Percentiles rank a stretch among this genome's conserved stretches.
Evolutionary conservation across 2,329 filamentous ascomycete species (phyloP).

Genomic region (Pseudogymnoascus sp.): DNA sequence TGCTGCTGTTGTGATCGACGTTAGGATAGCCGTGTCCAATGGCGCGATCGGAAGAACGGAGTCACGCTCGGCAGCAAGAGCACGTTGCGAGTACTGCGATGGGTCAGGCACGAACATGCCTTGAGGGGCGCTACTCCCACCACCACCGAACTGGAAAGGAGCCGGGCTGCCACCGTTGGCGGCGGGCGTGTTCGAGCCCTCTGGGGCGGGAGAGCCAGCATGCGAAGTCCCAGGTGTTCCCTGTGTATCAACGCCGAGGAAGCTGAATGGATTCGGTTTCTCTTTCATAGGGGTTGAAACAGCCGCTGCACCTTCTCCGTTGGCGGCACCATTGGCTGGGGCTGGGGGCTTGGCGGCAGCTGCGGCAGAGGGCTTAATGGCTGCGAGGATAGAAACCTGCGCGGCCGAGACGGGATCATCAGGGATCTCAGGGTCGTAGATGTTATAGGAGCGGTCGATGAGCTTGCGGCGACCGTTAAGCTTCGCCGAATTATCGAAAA

Average conservation of each 20-base stretch:
- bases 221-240: slow-evolving; percentile 71
- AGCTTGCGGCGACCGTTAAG: slow-evolving; percentile 71
- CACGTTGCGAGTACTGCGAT: slow-evolving; percentile 36
- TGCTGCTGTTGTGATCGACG: slow-evolving; percentile 79
- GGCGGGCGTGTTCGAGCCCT: slow-evolving; percentile 62
- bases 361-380: slow-evolving; percentile 53
- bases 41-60: slow-evolving; percentile 73
- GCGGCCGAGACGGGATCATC: slow-evolving; percentile 86
- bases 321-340: slow-evolving; percentile 25
- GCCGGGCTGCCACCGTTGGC: slow-evolving; percentile 29
- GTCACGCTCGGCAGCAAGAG: slow-evolving; percentile 64
- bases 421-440: slow-evolving; percentile 79
- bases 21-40: slow-evolving; percentile 83
- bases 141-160: slow-evolving; percentile 18
- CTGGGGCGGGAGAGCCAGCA: slow-evolving; percentile 79
- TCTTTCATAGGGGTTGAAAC: slow-evolving; percentile 57
- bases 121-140: slow-evolving; percentile 31
- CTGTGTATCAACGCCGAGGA: slow-evolving; percentile 57
- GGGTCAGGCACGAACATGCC: slow-evolving; percentile 33
- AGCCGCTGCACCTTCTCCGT: slow-evolving; percentile 35
- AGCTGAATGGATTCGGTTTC: slow-evolving; percentile 59
- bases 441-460: slow-evolving; percentile 81
- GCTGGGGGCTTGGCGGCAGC: slow-evolving; percentile 39
- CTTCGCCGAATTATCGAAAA: slow-evolving; percentile 80
- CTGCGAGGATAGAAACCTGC: slow-evolving; percentile 60